Conservation (phyloP, 2,329 filamentous ascomycete genomes). For the Fusarium sp. region DNA sequence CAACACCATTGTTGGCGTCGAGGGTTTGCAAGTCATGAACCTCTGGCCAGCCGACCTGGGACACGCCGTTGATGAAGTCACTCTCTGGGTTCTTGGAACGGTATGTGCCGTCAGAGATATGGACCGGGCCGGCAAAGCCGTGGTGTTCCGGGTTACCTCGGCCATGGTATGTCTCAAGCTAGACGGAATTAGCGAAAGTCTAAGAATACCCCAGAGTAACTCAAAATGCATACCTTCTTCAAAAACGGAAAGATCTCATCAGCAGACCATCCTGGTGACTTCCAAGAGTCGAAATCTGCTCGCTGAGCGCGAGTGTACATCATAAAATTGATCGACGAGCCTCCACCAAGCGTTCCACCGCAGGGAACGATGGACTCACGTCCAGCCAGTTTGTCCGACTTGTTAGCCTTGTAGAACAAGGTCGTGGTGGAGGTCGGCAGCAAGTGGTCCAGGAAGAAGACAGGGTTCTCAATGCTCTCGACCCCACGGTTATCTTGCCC, state of each 20-base stretch:
- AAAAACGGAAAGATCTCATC: slow-evolving; percentile 46
- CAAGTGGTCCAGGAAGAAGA: slow-evolving; percentile 39
- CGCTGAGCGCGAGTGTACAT: slow-evolving; percentile 47
- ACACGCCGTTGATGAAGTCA: slow-evolving; percentile 59
- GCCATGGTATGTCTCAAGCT: slow-evolving; percentile 66
- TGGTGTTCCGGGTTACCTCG: slow-evolving; percentile 56
- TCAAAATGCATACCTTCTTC: slow-evolving; percentile 38
- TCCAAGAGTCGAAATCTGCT: slow-evolving; percentile 48
- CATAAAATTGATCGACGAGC: slow-evolving; percentile 47
- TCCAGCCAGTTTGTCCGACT: slow-evolving; percentile 34
- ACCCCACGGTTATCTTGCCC: slow-evolving; percentile 43
- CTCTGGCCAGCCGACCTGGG: slow-evolving; percentile 59
- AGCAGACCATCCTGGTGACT: slow-evolving; percentile 45
- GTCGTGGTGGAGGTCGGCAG: slow-evolving; percentile 35
- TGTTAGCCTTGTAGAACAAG: slow-evolving; percentile 42
- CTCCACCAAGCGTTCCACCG: slow-evolving; percentile 44
- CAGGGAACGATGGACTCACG: slow-evolving; percentile 40
- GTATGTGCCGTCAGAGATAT: slow-evolving; percentile 62
- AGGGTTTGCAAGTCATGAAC: slow-evolving; percentile 64
- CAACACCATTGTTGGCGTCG: slow-evolving; percentile 47
- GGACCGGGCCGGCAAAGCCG: slow-evolving; percentile 63
- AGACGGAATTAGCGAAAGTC: background rate
- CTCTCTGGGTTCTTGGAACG: slow-evolving; percentile 51
- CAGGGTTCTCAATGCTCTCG: slow-evolving; percentile 41
- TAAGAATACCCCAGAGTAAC: background rate